These are phyloP conservation scores for Cutaneotrichosporon sp. DNA, from an alignment of 1,284 basidiomycete genomes.

Conservation along the genomic window DNA sequence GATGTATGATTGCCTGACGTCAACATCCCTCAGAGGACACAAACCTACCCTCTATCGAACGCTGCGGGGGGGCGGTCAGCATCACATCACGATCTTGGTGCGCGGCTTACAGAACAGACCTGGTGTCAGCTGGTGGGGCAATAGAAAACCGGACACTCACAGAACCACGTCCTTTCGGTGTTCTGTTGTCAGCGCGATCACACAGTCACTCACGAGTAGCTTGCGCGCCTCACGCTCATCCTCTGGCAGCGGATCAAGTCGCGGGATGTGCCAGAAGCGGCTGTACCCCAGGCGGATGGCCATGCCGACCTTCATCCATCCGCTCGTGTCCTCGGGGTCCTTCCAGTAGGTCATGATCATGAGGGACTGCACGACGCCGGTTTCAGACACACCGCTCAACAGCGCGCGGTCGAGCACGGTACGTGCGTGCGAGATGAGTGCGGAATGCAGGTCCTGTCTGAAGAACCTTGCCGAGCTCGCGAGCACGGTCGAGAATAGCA, in stretches of 20 bases:
- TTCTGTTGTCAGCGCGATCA: constrained; percentile 20
- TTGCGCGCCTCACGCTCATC: constrained; percentile 36
- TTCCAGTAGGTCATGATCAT: constrained; percentile 48
- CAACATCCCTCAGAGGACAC: not conserved
- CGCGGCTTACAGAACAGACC: constrained; percentile 32
- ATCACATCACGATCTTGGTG: not conserved
- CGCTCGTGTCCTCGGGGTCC: constrained; percentile 33
- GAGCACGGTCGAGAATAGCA: constrained; percentile 39
- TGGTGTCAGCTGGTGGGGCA: constrained; percentile 11
- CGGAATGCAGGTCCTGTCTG: constrained; percentile 32
- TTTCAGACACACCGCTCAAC: constrained; percentile 29
- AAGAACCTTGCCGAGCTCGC: constrained; percentile 34
- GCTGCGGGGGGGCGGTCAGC: constrained; percentile 19
- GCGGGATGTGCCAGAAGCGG: constrained; percentile 35
- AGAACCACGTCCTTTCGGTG: constrained; percentile 43
- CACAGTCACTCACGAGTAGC: constrained; percentile 19
- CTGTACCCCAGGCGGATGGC: constrained; percentile 39
- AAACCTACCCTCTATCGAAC: constrained; percentile 39
- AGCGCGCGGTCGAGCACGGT: constrained; percentile 39
- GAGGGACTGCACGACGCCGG: constrained; percentile 39
- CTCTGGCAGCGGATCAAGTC: constrained; percentile 30
- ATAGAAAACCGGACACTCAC: constrained; percentile 26
- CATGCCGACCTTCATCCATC: constrained; percentile 39
- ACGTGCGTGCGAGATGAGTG: constrained; percentile 35
- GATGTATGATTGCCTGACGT: constrained; percentile 29